These are phyloP conservation scores for Solanum tacnaense DNA, from an alignment of 257 asterid genomes.

Conservation along the genomic window DNA sequence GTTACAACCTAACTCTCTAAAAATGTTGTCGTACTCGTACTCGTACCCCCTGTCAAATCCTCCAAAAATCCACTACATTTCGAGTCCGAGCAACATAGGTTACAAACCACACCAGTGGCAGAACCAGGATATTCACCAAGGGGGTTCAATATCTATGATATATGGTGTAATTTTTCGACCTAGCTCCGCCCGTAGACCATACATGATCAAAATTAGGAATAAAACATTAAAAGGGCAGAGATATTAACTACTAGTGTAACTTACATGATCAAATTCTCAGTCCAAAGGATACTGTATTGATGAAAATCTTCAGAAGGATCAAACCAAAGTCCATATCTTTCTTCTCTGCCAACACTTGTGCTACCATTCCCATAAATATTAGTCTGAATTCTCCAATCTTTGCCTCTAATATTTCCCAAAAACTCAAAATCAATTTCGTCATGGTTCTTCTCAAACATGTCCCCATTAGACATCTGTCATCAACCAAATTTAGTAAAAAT, in stretches of 20 bases:
- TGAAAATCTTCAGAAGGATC: constrained; percentile 87
- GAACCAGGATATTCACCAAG: background rate
- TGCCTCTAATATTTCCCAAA: constrained; percentile 79
- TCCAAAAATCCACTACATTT: background rate
- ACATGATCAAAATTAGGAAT: background rate
- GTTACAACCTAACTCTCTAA: background rate
- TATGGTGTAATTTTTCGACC: background rate
- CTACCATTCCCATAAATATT: constrained; percentile 89
- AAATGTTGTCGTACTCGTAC: background rate
- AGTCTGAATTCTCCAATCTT: constrained; percentile 81
- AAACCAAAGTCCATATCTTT: constrained; percentile 81
- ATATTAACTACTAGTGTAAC: background rate
- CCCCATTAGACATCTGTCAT: constrained; percentile 74
- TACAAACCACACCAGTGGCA: background rate
- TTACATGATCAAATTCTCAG: constrained; percentile 53
- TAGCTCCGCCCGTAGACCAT: background rate
- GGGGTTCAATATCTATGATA: background rate
- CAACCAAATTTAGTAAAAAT: background rate
- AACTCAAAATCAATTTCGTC: constrained; percentile 89
- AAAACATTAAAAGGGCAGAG: background rate
- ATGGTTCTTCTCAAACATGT: constrained; percentile 64
- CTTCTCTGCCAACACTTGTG: constrained; percentile 70
- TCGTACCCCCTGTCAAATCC: background rate
- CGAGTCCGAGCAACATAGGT: background rate
- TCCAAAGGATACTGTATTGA: constrained; percentile 66